Conservation (phyloP, 163 green algal species). For the Volvox carteri region DNA sequence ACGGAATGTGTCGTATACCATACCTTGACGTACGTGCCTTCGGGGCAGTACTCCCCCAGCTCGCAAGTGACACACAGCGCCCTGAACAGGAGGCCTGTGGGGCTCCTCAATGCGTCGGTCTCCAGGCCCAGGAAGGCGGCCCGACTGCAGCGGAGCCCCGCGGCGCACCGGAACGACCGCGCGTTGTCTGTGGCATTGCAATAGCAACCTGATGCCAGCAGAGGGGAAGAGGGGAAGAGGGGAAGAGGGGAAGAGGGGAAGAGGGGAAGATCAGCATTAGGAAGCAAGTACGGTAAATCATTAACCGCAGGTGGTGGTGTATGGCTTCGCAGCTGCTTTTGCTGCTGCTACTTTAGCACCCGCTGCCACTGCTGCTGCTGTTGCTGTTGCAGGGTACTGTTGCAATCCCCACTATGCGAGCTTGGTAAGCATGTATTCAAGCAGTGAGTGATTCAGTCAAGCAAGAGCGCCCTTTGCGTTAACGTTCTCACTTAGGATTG, state of each 20-base stretch:
- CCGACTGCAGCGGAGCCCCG: conserved; percentile 55
- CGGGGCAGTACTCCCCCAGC: conserved; percentile 69
- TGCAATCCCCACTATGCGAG: no score
- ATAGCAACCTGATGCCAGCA: conserved; percentile 48
- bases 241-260: background rate
- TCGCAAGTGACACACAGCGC: conserved; percentile 67
- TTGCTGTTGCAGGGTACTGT: no score
- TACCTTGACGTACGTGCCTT: conserved; percentile 58
- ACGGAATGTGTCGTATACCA: background rate
- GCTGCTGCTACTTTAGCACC: no score
- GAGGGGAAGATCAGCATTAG: no score
- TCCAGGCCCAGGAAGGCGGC: conserved; percentile 47
- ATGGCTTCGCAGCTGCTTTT: no score
- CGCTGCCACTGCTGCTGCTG: no score
- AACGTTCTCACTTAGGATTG: no score
- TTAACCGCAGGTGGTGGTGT: no score
- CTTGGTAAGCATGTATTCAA: no score
- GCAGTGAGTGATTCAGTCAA: no score
- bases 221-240: background rate
- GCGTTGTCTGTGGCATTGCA: conserved; percentile 58
- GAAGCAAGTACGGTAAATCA: no score
- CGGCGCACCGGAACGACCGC: conserved; percentile 44
- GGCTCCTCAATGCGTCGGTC: conserved; percentile 13
- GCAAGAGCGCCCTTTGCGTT: no score
- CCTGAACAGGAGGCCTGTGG: conserved; percentile 11